Base-by-base conservation (phyloP, 2,329 filamentous ascomycete species). In the Thermothelomyces thermophilus region DNA sequence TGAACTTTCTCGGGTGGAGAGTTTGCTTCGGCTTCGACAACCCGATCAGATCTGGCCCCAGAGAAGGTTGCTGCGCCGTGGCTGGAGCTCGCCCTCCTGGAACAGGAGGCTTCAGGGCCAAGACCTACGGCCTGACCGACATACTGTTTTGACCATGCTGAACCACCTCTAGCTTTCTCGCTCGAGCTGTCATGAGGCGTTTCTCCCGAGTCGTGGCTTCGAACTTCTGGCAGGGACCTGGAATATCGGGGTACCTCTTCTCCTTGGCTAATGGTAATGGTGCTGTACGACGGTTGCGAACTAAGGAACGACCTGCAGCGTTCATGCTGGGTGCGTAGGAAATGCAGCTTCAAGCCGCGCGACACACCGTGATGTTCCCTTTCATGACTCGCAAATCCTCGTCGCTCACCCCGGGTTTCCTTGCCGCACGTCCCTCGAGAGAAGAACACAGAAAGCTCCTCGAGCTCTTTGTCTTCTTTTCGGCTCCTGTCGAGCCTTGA, bases 381-480 rank as follows among this genome's bases (percentile, higher is more conserved):
- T 5, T 3, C 11, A 7, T 9, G 36, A 13, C 14, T 7, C 16
- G 5, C 24, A n/a, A 17, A 16, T 14, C 20, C 22, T 19, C 30
- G 8, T 17, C 37, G 17, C 6, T 17, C 20, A 9, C n/a, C 9
- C 10, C 20, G 36, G 3, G 8, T n/a, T 34, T 17, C 34, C 7
- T 14, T 19, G 5, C 36, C 11, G 3, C 22, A n/a, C 19, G 11
- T 20, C 30, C 24, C 41, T 10, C 36, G 43, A 13, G 48, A 52
- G 44, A 72, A 71, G 49, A 70, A 70, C 0, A 64, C 62, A 11
- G 64, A 66, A 4, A 69, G 59, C 22, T 68, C 64, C 26, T 67
- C 64, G 24, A 68, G 53, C 47, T 68, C 64, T 36, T 60, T 51
- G 28, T 64, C 34, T 62, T 61, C 45, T 63, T 60, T 53, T 56